These are phyloP conservation scores for Candida andamanensis DNA, from an alignment of 805 yeast genomes.

Conservation along the genomic window DNA sequence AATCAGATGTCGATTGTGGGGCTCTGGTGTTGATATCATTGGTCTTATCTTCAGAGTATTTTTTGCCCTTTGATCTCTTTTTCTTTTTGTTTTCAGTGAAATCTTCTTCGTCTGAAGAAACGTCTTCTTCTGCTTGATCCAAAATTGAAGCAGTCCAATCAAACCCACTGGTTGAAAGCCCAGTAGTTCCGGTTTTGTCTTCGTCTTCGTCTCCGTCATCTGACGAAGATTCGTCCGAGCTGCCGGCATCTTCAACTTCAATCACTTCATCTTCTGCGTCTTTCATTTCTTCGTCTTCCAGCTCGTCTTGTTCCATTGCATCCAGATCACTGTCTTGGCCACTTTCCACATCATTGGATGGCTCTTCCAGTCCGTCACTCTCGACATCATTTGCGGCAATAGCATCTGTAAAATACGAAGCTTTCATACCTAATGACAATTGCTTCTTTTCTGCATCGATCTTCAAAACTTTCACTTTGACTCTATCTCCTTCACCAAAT, in stretches of 20 bases:
- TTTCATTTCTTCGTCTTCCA: conserved; percentile 21
- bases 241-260: conserved; percentile 30
- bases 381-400: conserved; percentile 17
- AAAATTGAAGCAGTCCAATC: conserved; percentile 93
- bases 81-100: conserved; percentile 46
- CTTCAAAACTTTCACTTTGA: conserved; percentile 73
- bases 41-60: conserved; percentile 69
- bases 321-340: conserved; percentile 25
- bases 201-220: conserved; percentile 23
- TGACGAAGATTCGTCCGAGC: conserved; percentile 16
- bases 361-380: conserved; percentile 25
- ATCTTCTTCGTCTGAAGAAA: conserved; percentile 45
- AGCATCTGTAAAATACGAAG: conserved; percentile 64
- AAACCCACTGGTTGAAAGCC: conserved; percentile 80
- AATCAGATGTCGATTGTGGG: conserved; percentile 89
- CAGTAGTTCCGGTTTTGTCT: conserved; percentile 29
- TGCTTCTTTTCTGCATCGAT: conserved; percentile 64
- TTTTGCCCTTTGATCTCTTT: conserved; percentile 45
- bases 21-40: conserved; percentile 77
- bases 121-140: conserved; percentile 67
- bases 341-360: conserved; percentile 13
- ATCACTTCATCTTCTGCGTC: conserved; percentile 32
- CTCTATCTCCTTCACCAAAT: conserved; percentile 87
- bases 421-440: conserved; percentile 88
- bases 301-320: conserved; percentile 9